Conservation (phyloP, 495 filamentous ascomycete genomes). For the Podospora australis region DNA sequence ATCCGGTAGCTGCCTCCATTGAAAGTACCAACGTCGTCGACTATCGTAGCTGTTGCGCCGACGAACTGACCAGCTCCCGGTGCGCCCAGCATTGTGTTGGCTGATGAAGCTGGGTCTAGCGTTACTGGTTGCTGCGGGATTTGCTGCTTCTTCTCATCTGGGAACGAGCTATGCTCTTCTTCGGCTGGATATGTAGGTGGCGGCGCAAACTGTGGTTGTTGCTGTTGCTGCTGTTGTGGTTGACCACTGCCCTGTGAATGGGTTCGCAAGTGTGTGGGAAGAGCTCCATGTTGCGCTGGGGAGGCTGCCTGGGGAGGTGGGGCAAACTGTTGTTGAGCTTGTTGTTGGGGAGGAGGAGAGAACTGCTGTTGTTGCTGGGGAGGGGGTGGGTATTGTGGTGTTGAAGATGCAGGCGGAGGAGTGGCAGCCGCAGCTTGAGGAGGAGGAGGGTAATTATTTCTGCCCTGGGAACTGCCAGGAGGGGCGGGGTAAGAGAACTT, state of each 20-base stretch:
- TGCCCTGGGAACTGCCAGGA: constrained; percentile 23
- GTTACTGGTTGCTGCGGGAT: constrained; percentile 14
- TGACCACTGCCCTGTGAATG: constrained; percentile 22
- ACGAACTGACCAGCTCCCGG: constrained; percentile 44
- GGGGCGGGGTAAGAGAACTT: constrained; percentile 40
- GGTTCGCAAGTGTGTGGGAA: constrained; percentile 25
- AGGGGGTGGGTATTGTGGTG: constrained; percentile 29
- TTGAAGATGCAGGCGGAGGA: constrained; percentile 21
- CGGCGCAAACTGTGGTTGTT: constrained; percentile 25
- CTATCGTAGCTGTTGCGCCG: constrained; percentile 48
- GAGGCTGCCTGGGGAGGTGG: constrained; percentile 10
- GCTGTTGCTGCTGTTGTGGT: constrained; percentile 25
- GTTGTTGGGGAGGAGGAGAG: constrained; percentile 27
- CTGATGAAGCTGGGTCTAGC: constrained; percentile 21
- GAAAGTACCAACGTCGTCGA: constrained; percentile 87
- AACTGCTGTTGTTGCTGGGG: constrained; percentile 34
- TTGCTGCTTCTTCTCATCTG: constrained; percentile 14
- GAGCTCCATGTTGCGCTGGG: constrained; percentile 17
- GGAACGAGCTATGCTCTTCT: not conserved
- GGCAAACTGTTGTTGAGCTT: constrained; percentile 5
- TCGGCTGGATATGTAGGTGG: constrained; percentile 23
- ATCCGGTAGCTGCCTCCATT: constrained; percentile 93
- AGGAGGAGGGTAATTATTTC: constrained; percentile 25
- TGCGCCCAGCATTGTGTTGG: constrained; percentile 27
- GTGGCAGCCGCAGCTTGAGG: constrained; percentile 20